phyloP scores from a whole-genome alignment of 345 rosid genomes.

The Atalantia buxifolia region DNA sequence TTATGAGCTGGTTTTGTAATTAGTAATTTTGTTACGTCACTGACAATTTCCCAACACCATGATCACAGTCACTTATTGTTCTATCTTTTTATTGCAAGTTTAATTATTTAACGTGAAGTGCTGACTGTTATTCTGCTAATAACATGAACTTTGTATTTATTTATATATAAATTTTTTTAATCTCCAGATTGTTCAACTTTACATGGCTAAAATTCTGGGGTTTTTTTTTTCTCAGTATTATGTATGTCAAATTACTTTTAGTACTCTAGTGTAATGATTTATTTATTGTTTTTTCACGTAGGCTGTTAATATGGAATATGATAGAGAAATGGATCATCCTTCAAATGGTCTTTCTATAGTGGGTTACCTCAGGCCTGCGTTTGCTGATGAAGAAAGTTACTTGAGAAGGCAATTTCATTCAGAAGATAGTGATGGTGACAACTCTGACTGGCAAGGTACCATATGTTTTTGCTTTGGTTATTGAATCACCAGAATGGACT shows the following conservation, averaged over 20 bases:
- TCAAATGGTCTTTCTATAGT: constrained; percentile 87
- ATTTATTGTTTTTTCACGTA: constrained; percentile 24
- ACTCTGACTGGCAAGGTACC: constrained; percentile 64
- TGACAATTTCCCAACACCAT: not conserved
- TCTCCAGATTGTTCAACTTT: not conserved
- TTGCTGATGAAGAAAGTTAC: constrained; percentile 72
- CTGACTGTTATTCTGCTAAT: not conserved
- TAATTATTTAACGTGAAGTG: not conserved
- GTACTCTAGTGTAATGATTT: not conserved
- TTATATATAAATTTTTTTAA: too few relatives aligned
- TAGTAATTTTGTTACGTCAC: not conserved
- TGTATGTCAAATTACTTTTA: not conserved
- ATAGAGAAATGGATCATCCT: constrained; percentile 67
- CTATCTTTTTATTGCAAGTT: not conserved
- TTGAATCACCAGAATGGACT: not conserved
- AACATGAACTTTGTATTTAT: not conserved
- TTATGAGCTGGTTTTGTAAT: constrained; percentile 7
- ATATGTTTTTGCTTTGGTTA: constrained; percentile 9
- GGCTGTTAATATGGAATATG: constrained; percentile 58
- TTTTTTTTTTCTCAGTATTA: not conserved
- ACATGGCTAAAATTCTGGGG: not conserved
- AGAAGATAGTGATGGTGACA: constrained; percentile 56
- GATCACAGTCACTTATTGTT: not conserved
- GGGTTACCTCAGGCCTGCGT: constrained; percentile 81
- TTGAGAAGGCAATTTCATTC: constrained; percentile 53